Evolutionary conservation across 2,329 filamentous ascomycete genomes (phyloP).

Genomic region (Botrytis porri): DNA sequence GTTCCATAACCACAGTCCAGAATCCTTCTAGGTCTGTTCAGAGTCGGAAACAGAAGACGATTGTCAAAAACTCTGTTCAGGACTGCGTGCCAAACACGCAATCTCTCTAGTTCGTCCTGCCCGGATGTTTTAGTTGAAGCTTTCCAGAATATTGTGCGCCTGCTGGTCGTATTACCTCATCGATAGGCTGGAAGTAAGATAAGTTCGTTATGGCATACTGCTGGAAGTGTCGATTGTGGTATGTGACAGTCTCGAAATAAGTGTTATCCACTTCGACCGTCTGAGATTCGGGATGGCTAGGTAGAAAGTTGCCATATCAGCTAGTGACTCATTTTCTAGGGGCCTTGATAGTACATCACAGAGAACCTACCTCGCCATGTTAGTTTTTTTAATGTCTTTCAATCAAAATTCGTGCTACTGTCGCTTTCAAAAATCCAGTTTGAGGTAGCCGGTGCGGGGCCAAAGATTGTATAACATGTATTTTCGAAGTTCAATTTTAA

Average conservation of each 20-base stretch:
- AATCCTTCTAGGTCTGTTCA: slow-evolving; percentile 55
- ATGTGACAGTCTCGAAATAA: slow-evolving; percentile 56
- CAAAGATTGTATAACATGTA: not conserved
- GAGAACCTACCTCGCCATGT: slow-evolving; percentile 13
- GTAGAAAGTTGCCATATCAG: not conserved
- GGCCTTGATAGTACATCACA: not conserved
- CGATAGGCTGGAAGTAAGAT: slow-evolving; percentile 66
- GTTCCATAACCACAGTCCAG: slow-evolving; percentile 72
- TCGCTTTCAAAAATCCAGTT: not conserved
- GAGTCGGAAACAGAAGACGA: slow-evolving; percentile 67
- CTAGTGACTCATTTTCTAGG: not conserved
- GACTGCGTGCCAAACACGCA: slow-evolving; percentile 61
- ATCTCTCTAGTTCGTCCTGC: slow-evolving; percentile 65
- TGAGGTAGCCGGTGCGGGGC: not conserved
- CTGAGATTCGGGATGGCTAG: slow-evolving; percentile 24
- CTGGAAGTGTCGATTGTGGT: slow-evolving; percentile 65
- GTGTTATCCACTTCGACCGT: slow-evolving; percentile 50
- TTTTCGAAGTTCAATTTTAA: not conserved
- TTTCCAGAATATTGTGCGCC: not conserved
- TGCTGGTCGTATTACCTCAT: slow-evolving; percentile 54
- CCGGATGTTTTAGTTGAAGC: slow-evolving; percentile 10
- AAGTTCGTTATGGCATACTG: slow-evolving; percentile 62
- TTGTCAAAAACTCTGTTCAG: slow-evolving; percentile 63
- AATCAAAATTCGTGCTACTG: not conserved
- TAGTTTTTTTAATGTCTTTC: not conserved